Evolutionary conservation across 768 basidiomycete species (phyloP), one percentile per base, ranked within the genome.

Genomic region (Collybiopsis confluens): DNA sequence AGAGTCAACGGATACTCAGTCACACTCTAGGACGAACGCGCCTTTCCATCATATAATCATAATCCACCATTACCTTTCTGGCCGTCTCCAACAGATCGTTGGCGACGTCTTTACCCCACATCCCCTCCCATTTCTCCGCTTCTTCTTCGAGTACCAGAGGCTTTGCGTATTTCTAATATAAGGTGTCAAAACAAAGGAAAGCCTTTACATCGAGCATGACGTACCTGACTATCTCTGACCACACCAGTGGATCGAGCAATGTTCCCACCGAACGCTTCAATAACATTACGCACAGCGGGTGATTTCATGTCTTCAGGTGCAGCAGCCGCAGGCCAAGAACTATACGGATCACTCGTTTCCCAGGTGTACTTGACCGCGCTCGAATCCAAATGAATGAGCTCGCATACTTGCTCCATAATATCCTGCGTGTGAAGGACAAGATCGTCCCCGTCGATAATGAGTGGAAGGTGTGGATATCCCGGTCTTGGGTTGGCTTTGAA

Each of bases 251-350:
- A 50, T 15, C 36, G 38, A 23, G 35, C 36, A 38, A 50, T 21
- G n/a, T 50, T 37, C 0, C 48, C 38, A 37, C 48, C 35, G 36
- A 50, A 41, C n/a, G 48, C 48, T 13, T 50, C 38, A 26, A 50
- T 38, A 16, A 38, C 48, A 16, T 41, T 38, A 33, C 36, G 28
- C 16, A 41, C 48, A 2, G 38, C 45, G 10, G 45, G 38, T 18
- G 23, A 37, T 27, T 50, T 50, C 45, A 46, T 30, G 33, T 46
- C 45, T 20, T 46, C 45, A 4, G 45, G 45, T 15, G 45, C 45
- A 46, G 45, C 45, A 33, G 45, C 45, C 28, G 45, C 45, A n/a
- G 45, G 45, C 45, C 45, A 46, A 20, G 45, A 46, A 28, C 27
- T 46, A 18, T 46, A 46, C 11, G 45, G 45, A 23, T 46, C 45